phyloP scores from a whole-genome alignment of 805 yeast species.

The Metschnikowia drakensbergensis region DNA sequence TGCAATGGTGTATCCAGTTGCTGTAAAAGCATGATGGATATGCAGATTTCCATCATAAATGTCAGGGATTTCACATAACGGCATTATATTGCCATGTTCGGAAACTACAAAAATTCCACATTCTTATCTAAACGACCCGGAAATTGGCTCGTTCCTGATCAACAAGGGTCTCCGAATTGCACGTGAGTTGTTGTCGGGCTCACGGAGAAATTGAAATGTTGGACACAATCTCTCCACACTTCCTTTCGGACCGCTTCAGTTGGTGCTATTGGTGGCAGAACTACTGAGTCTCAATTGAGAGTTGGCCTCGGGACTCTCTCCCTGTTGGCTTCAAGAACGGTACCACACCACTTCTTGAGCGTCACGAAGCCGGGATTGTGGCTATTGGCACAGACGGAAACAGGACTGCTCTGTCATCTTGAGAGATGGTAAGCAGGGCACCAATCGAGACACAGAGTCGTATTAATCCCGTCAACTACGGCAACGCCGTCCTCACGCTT shows the following conservation, averaged over 20 bases:
- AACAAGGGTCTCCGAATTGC: constrained; percentile 90
- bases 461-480: constrained; percentile 54
- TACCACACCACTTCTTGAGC: constrained; percentile 94
- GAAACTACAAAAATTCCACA: no score
- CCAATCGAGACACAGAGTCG: constrained; percentile 82
- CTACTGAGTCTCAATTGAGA: constrained; percentile 96
- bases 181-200: constrained; percentile 80
- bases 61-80: no score
- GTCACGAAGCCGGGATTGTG: constrained; percentile 94
- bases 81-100: no score
- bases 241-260: constrained; percentile 81
- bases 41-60: no score
- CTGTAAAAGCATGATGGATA: no score
- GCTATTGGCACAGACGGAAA: constrained; percentile 97
- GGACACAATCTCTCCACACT: constrained; percentile 97
- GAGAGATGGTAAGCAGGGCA: constrained; percentile 93
- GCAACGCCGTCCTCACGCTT: constrained; percentile 60
- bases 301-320: constrained; percentile 94
- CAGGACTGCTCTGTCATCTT: constrained; percentile 86
- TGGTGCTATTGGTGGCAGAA: constrained; percentile 99
- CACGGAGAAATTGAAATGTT: constrained; percentile 80
- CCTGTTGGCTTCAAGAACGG: constrained; percentile 99
- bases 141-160: constrained; percentile 86
- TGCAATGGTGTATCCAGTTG: no score
- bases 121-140: constrained; percentile 69